A percentile compares a stretch with the other conserved stretches of the same genome.
Conservation (phyloP, 177 flowering plant species). For the Tripterygium wilfordii region DNA sequence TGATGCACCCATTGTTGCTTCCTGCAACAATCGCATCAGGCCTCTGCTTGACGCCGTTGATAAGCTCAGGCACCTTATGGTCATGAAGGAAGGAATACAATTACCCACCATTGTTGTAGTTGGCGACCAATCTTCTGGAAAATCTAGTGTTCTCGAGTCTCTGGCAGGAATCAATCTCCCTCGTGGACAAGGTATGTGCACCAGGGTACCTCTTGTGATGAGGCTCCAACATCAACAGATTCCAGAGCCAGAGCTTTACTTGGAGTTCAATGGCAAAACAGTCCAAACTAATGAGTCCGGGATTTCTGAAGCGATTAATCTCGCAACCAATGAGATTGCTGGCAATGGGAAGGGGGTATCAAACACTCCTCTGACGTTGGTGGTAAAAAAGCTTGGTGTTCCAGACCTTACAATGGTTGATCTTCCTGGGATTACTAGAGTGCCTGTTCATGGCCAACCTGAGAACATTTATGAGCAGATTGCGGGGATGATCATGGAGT, state of each 20-base stretch:
- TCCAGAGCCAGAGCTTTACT: too few relatives aligned
- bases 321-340: conserved; percentile 43
- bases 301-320: conserved; percentile 26
- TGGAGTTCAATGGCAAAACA: conserved; percentile 18
- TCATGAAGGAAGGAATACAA: too few relatives aligned
- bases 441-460: conserved; percentile 62
- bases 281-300: conserved; percentile 23
- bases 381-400: conserved; percentile 57
- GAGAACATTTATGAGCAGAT: conserved; percentile 61
- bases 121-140: too few relatives aligned
- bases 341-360: conserved; percentile 53
- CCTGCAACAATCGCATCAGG: too few relatives aligned
- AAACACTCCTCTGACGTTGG: conserved; percentile 35
- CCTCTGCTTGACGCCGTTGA: too few relatives aligned
- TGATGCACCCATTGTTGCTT: too few relatives aligned
- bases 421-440: conserved; percentile 62
- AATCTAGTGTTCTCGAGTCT: too few relatives aligned
- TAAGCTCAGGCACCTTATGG: too few relatives aligned
- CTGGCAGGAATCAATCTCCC: conserved; percentile 33
- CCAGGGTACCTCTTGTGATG: too few relatives aligned
- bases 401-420: conserved; percentile 71
- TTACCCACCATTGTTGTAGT: too few relatives aligned
- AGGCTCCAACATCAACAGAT: too few relatives aligned
- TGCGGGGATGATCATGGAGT: conserved; percentile 43
- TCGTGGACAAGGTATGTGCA: too few relatives aligned